Evolutionary conservation across 192 early-diverging fungal species (phyloP), one percentile per base, ranked within the genome.

Genomic region (Podochytrium sp.): DNA sequence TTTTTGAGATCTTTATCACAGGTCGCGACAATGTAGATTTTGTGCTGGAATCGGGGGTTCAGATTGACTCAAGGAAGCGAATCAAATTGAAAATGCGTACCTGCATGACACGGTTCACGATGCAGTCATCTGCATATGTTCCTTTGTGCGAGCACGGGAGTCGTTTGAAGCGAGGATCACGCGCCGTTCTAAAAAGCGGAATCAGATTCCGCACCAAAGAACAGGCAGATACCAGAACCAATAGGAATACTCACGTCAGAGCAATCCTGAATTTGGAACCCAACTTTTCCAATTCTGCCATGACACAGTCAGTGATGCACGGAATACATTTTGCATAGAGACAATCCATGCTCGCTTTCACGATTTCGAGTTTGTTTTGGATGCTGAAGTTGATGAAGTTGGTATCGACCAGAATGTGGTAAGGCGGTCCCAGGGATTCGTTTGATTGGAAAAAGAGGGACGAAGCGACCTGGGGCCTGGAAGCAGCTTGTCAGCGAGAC

Each of bases 331-430:
- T 79, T 23, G 63, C 64, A 71, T 14, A 51, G 14, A 39, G 61
- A 52, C 96, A 99, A 80, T 99, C 95, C 97, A 99, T 98, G 95
- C 97, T 96, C 23, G 94, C 91, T 63, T 96, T 92, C 34, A 98
- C 89, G 34, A 97, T 84, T 78, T 99, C 98, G 32, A 99, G 87
- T 77, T 98, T 97, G 87, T 99, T 99, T 79, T 97, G 96, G 76
- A 99, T 94, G 12, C 95, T 93, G 78, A 99, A 98, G 86, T 99
- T 99, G 88, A 99, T 98, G 64, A 99, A 99, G 80, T 99, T 99
- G 75, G 98, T 98, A 83, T 99, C 98, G 40, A 99, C 90, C 12
- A 99, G 80, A 27, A 99, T 87, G 71, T 94, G 92, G 81, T 99
- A 99, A 18, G 98, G 98, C 41, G 98, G 98, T 2, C 93, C 95